Evolutionary conservation across 2,329 filamentous ascomycete species (phyloP), one percentile per base, ranked within the genome.

Genomic region (Paecilomyces niveus): DNA sequence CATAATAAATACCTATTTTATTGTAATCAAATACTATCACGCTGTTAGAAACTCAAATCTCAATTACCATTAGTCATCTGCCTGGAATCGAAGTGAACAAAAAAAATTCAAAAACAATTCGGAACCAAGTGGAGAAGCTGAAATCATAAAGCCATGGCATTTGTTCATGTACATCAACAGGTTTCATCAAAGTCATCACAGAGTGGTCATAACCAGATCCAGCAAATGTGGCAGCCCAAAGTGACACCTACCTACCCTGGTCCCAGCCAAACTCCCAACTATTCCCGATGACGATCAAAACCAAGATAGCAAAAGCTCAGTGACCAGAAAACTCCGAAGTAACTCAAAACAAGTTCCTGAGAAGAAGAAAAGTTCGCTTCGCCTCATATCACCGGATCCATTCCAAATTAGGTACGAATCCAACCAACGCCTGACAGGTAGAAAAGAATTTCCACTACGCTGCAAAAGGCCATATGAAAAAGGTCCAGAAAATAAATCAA

Each of bases 151-250:
- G 66, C 65, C 67, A 68, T 71, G 58, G 64, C 67, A 69, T 70
- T 29, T 52, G 65, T 63, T 72, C 72, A 70, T 74, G 69, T 72
- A 73, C 71, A 72, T 74, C 70, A 67, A 62, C 67, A 69, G 60
- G 63, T 65, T 55, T 74, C 69, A 68, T 73, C 67, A 72, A 72
- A 63, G 67, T 74, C 70, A 63, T 74, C 63, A 68, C 64, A 68
- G 68, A 63, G 65, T 24, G n/a, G 54, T 69, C 68, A 67, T 72
- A 60, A 45, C 63, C 56, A 65, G 63, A 65, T 62, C 64, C 63
- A 64, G 63, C 59, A 56, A 61, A 67, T 65, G 52, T 64, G 61
- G 57, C 66, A 64, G 59, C 62, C 61, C 65, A 61, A 67, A 62
- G 62, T 58, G 62, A 67, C 62, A 62, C 65, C 62, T 54, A 62